A percentile compares a stretch with the other conserved stretches of the same genome.
Evolutionary conservation across 257 asterid species (phyloP).

Genomic region (Rubia yunnanensis): DNA sequence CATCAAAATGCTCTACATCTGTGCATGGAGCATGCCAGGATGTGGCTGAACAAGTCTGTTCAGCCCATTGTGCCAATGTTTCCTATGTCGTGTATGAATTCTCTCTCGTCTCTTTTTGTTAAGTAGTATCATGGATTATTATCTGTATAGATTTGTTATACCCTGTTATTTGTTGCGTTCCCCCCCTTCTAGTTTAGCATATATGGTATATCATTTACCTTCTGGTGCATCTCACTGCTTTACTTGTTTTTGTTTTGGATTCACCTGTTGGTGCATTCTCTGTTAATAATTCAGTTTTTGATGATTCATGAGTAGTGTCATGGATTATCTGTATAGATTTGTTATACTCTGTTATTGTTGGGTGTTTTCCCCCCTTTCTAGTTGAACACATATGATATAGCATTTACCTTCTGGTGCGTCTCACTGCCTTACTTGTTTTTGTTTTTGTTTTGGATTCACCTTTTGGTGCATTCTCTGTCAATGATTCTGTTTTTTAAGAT

Average conservation of each 20-base stretch:
- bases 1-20: slow-evolving; percentile 49
- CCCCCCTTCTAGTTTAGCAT: background rate
- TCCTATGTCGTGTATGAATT: slow-evolving; percentile 47
- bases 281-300: no score
- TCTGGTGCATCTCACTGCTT: background rate
- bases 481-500: no score
- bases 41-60: slow-evolving; percentile 51
- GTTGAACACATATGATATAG: no score
- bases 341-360: no score
- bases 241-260: background rate
- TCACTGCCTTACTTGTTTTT: no score
- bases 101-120: background rate
- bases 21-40: slow-evolving; percentile 65
- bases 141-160: background rate
- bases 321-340: no score
- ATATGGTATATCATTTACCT: no score
- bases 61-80: slow-evolving; percentile 46
- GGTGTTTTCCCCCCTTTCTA: no score
- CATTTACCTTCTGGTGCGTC: no score
- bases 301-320: no score
- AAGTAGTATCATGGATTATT: background rate
- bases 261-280: background rate
- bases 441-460: no score
- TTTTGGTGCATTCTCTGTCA: no score
- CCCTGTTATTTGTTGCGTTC: background rate